These are phyloP conservation scores for Candida sphagnicola DNA, from an alignment of 805 yeast species.

Conservation along the genomic window DNA sequence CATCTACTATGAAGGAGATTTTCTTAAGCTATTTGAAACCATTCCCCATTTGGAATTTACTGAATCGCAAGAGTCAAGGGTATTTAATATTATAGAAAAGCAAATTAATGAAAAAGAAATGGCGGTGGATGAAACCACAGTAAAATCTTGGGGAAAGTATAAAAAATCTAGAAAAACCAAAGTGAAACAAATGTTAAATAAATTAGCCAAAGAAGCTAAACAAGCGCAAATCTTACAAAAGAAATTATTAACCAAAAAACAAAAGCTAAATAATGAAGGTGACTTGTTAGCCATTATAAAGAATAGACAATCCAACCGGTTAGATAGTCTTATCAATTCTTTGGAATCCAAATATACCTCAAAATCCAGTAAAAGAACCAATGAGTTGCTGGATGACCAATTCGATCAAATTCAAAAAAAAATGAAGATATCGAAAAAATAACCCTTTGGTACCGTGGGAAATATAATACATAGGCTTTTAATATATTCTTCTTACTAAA, in stretches of 20 bases:
- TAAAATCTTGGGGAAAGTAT: slow-evolving; percentile 48
- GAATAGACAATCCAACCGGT: slow-evolving; percentile 37
- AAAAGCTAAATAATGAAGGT: slow-evolving; percentile 24
- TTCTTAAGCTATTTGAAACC: slow-evolving; percentile 63
- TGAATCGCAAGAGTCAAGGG: slow-evolving; percentile 57
- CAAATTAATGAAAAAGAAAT: slow-evolving; percentile 31
- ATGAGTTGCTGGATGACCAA: slow-evolving; percentile 48
- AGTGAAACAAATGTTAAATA: slow-evolving; percentile 46
- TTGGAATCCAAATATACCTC: slow-evolving; percentile 50
- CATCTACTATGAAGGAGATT: slow-evolving; percentile 60
- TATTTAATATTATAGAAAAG: slow-evolving; percentile 46
- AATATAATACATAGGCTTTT: no score
- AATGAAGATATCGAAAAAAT: background rate
- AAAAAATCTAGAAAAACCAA: slow-evolving; percentile 44
- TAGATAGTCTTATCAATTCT: slow-evolving; percentile 44
- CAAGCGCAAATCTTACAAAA: slow-evolving; percentile 52
- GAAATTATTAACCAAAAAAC: slow-evolving; percentile 24
- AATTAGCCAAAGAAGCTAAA: slow-evolving; percentile 58
- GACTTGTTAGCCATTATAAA: slow-evolving; percentile 50
- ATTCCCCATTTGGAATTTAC: slow-evolving; percentile 73
- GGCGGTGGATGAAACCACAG: slow-evolving; percentile 27
- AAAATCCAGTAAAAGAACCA: slow-evolving; percentile 31
- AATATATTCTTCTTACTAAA: no score
- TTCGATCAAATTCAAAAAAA: slow-evolving; percentile 44
- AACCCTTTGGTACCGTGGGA: no score